Percentiles rank a stretch among this genome's conserved stretches.
phyloP scores from a whole-genome alignment of 768 basidiomycete species.

The Trametes villosa region DNA sequence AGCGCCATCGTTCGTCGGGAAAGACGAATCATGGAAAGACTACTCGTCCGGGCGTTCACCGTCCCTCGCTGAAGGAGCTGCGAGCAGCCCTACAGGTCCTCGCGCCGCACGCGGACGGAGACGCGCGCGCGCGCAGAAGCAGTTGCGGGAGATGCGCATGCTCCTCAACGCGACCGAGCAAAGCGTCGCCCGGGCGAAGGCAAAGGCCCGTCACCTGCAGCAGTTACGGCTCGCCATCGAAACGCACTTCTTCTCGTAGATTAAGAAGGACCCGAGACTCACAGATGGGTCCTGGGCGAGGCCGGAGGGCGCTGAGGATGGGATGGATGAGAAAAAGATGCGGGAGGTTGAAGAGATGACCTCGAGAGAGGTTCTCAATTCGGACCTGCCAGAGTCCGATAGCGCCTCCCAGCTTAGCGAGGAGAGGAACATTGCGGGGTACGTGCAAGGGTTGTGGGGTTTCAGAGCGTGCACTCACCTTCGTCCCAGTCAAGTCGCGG shows the following conservation, averaged over 20 bases:
- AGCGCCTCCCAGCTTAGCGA: too few species aligned
- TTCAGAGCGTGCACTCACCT: too few species aligned
- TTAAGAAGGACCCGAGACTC: too few species aligned
- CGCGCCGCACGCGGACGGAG: neutral
- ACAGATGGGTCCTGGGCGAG: too few species aligned
- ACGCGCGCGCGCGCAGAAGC: neutral
- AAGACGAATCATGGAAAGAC: too few species aligned
- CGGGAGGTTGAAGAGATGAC: slow-evolving; percentile 62
- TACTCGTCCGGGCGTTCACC: too few species aligned
- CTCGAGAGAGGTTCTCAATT: slow-evolving; percentile 81
- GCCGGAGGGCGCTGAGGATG: slow-evolving; percentile 15
- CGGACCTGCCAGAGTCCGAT: slow-evolving; percentile 45
- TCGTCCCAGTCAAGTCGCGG: too few species aligned
- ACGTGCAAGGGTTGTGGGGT: too few species aligned
- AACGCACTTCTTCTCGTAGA: too few species aligned
- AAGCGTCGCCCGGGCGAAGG: neutral
- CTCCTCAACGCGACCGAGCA: neutral
- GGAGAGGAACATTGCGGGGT: too few species aligned
- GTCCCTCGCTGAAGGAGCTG: neutral
- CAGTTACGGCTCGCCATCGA: neutral
- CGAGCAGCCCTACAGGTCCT: neutral
- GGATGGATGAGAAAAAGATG: slow-evolving; percentile 51
- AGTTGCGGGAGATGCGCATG: neutral
- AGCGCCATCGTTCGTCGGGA: too few species aligned
- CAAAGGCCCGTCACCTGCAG: neutral